Evolutionary conservation across 306 rosid species (phyloP).

Genomic region (Vigna radiata): DNA sequence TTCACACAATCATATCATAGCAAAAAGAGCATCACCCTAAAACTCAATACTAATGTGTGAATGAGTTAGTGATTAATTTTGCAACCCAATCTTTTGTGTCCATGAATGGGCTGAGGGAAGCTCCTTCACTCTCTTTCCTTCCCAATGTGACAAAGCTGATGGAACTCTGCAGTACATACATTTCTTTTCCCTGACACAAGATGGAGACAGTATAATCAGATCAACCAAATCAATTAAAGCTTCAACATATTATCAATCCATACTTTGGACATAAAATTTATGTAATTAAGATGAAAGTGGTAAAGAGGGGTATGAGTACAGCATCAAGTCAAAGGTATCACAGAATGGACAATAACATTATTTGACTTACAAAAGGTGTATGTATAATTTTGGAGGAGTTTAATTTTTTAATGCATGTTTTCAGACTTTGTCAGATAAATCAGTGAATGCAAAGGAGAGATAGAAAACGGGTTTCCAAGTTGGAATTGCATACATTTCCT

Average conservation of each 20-base stretch:
- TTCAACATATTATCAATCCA: neutral
- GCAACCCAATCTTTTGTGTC: conserved; percentile 37
- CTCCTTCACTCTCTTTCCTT: conserved; percentile 50
- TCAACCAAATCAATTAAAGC: neutral
- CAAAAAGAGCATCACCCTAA: conserved; percentile 14
- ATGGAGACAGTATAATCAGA: neutral
- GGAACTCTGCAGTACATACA: neutral
- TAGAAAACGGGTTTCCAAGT: conserved; percentile 9
- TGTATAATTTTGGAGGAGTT: neutral
- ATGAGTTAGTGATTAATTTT: conserved; percentile 30
- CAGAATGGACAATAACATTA: neutral
- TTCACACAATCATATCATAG: conserved; percentile 36
- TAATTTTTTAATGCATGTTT: neutral
- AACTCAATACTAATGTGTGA: conserved; percentile 28
- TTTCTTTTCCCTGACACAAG: neutral
- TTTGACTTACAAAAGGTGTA: neutral
- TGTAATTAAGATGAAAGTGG: neutral
- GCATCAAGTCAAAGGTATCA: conserved; percentile 23
- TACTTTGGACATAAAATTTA: neutral
- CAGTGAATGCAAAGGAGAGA: neutral
- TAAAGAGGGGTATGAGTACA: no score
- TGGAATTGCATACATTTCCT: conserved; percentile 13
- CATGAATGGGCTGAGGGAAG: conserved; percentile 54
- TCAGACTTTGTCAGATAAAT: neutral
- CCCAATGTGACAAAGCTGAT: conserved; percentile 14